Conservation (phyloP, 2,329 filamentous ascomycete species). For the Purpureocillium lavendulum region DNA sequence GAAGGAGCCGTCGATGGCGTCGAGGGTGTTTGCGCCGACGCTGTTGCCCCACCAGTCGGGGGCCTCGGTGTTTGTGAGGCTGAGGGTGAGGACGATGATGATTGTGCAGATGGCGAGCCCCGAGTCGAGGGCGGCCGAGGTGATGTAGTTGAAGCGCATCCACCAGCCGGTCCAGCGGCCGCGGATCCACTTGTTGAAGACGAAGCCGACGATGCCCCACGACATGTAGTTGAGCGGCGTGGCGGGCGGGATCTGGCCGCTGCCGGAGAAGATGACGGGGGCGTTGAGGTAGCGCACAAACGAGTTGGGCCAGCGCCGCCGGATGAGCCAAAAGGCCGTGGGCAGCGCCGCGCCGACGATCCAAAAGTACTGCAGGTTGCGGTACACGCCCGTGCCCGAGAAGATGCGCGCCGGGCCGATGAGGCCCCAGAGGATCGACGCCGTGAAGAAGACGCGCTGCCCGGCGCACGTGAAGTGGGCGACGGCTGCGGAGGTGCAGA, state of each 20-base stretch:
- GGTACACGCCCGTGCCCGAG: too few species aligned
- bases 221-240: slow-evolving; percentile 50
- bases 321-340: too few species aligned
- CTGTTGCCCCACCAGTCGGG: slow-evolving; percentile 39
- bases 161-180: slow-evolving; percentile 49
- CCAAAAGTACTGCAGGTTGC: too few species aligned
- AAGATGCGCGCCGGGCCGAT: too few species aligned
- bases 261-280: slow-evolving; percentile 49
- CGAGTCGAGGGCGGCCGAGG: slow-evolving; percentile 32
- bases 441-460: too few species aligned
- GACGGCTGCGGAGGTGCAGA: too few species aligned
- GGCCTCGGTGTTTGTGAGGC: slow-evolving; percentile 28
- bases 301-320: slow-evolving; percentile 34
- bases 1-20: slow-evolving; percentile 42
- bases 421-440: too few species aligned
- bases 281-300: slow-evolving; percentile 43
- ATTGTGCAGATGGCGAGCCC: slow-evolving; percentile 30
- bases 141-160: slow-evolving; percentile 29
- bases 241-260: slow-evolving; percentile 46
- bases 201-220: slow-evolving; percentile 47
- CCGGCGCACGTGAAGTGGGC: too few species aligned
- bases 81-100: slow-evolving; percentile 34
- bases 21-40: slow-evolving; percentile 42
- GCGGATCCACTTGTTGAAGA: slow-evolving; percentile 51
- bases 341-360: too few species aligned